Base-by-base conservation (phyloP, 2,329 filamentous ascomycete species). In the Polychaeton citri region DNA sequence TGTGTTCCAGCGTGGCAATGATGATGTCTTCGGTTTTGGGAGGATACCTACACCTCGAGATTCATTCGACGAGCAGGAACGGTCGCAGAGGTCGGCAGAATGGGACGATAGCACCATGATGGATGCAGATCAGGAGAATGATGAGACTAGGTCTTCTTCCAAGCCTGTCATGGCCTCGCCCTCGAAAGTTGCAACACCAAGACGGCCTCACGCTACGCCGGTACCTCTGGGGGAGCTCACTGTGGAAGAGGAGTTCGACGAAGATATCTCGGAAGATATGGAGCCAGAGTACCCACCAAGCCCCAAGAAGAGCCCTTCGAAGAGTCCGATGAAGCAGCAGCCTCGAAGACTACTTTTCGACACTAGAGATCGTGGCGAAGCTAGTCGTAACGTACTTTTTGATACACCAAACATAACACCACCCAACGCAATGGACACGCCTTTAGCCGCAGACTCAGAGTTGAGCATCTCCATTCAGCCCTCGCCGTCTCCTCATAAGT, bases 121-220 rank as follows among this genome's bases (percentile, higher is more conserved):
- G 6, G 57, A 54, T 31, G 55, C 54, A 33, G 61, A 58, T 37
- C 69, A 70, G 53, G 68, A 71, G 49, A 71, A 71, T 40, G 59
- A 68, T 39, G 58, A 60, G 6, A 58, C 57, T 2, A 48, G 60
- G 15, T 64, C 63, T 3, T 15, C 24, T 4, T 28, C 24, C 15
- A 28, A 28, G 15, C 59, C 60, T 2, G 48, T 59, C 8, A 57
- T 51, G 36, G 37, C 52, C 9, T 51, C 59, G n/a, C 53, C 30
- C 12, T 17, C 56, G n/a, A 57, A 43, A 24, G 34, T 38, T 10
- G 32, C 46, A 10, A 52, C 53, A 6, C 47, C 49, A 8, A 48
- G 50, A 10, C 39, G 48, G 34, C 52, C 52, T 15, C 47, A 48
- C 19, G 53, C 50, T n/a, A 37, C 43, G 8, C 37, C 51, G 17